A percentile compares a stretch with the other conserved stretches of the same genome.
phyloP scores from a whole-genome alignment of 257 asterid genomes.

The Striga asiatica region DNA sequence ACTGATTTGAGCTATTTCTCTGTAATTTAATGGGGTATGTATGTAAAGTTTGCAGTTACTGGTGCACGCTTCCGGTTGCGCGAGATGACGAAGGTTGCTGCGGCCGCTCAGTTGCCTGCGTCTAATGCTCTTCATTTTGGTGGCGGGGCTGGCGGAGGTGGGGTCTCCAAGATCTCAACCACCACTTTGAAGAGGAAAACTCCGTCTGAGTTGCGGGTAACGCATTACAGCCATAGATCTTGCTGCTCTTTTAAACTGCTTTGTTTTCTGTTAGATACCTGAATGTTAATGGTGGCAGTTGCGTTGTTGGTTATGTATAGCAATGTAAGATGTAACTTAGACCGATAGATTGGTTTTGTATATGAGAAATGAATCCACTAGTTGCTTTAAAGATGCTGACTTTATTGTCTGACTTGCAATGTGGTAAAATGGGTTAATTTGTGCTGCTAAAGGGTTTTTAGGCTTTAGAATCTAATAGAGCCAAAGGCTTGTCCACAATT shows the following conservation, averaged over 20 bases:
- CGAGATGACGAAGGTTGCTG: constrained; percentile 60
- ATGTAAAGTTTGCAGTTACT: not conserved
- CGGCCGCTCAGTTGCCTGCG: constrained; percentile 38
- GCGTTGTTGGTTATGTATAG: not conserved
- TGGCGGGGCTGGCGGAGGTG: constrained; percentile 26
- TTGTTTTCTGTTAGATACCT: not conserved
- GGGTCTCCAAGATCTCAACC: constrained; percentile 31
- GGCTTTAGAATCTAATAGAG: not conserved
- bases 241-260: not conserved
- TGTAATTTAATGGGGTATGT: not conserved
- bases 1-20: not conserved
- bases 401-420: not conserved
- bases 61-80: not conserved
- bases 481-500: not conserved
- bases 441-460: not conserved
- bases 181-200: constrained; percentile 64
- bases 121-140: constrained; percentile 40
- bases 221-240: constrained; percentile 3
- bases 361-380: not conserved
- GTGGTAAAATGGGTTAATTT: not conserved
- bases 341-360: not conserved
- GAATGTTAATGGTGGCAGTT: not conserved
- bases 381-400: not conserved
- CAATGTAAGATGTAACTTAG: not conserved
- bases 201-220: constrained; percentile 76